Evolutionary conservation across 805 yeast genomes (phyloP), one percentile per base, ranked within the genome.

Genomic region (Monosporozyma solicola): DNA sequence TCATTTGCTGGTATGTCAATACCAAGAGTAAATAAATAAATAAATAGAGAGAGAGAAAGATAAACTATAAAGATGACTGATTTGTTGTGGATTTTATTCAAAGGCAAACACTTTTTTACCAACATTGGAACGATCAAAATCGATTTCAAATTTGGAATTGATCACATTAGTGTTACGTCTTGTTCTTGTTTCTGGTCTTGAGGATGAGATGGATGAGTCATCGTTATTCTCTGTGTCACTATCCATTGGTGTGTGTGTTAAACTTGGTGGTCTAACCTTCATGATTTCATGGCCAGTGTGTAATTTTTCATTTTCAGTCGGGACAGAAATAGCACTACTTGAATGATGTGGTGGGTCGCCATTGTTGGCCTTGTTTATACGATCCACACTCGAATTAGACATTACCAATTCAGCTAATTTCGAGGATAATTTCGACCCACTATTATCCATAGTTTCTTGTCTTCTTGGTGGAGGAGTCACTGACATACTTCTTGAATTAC

Each of bases 101-200:
- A 54, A 55, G 2, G 67, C 59, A 10, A 57, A 52, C 9, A 72
- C 68, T 50, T 70, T 72, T 56, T 68, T 70, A 3, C 76, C 76
- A n/a, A 72, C 73, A 24, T 60, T 58, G 4, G 72, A 69, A 54
- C 76, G 69, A 51, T 72, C 75, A 51, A 72, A 72, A 55, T 70
- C 65, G 20, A 70, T 70, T 49, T 72, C 74, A 44, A 71, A 72
- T 32, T 61, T 63, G 3, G 66, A 62, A 46, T 61, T 56, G 20
- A 61, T 56, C 11, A 63, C 68, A 47, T 65, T 66, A 41, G 53
- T 53, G 9, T 55, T 52, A 39, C 52, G 62, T 43, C 46, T 24
- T 43, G 31, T 43, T 45, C 51, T 55, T 1, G 64, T 52, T 15
- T 51, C 59, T 3, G 62, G 59, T 33, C 57, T 52, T 8, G 59